phyloP scores from a whole-genome alignment of 2,329 filamentous ascomycete species.

The Mycosphaerella arachidis region DNA sequence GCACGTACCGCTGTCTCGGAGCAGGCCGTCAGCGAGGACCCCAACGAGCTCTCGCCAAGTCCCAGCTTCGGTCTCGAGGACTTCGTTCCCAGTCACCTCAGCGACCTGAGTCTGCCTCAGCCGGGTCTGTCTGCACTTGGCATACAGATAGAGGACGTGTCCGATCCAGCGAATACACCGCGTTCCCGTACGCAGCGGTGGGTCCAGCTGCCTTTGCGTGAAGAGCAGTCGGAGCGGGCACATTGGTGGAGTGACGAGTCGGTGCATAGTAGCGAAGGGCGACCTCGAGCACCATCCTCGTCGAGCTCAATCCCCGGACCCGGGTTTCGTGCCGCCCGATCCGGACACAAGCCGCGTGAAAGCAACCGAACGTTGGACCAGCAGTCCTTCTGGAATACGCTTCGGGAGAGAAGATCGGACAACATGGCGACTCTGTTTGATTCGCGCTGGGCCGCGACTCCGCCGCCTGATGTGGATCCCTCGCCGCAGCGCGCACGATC shows the following conservation, averaged over 20 bases:
- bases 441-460: constrained; percentile 29
- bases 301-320: constrained; percentile 7
- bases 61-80: constrained; percentile 35
- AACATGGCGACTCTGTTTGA: constrained; percentile 33
- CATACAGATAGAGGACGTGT: constrained; percentile 13
- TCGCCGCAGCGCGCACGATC: constrained; percentile 2
- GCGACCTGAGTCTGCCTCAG: constrained; percentile 19
- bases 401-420: constrained; percentile 37
- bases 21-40: constrained; percentile 27
- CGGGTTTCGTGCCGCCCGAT: background rate
- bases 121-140: constrained; percentile 13
- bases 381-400: constrained; percentile 46
- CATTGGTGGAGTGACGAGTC: constrained; percentile 82
- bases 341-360: constrained; percentile 40
- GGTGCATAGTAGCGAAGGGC: constrained; percentile 51
- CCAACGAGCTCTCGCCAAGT: constrained; percentile 27
- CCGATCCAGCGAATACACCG: constrained; percentile 26
- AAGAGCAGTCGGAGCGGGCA: constrained; percentile 36
- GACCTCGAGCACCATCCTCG: constrained; percentile 13
- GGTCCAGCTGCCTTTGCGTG: constrained; percentile 29
- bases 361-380: constrained; percentile 48
- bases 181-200: constrained; percentile 31
- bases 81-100: constrained; percentile 30
- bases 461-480: constrained; percentile 10
- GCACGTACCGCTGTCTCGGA: constrained; percentile 31